phyloP scores from a whole-genome alignment of 2,329 filamentous ascomycete genomes.

The Aaosphaeria arxii region DNA sequence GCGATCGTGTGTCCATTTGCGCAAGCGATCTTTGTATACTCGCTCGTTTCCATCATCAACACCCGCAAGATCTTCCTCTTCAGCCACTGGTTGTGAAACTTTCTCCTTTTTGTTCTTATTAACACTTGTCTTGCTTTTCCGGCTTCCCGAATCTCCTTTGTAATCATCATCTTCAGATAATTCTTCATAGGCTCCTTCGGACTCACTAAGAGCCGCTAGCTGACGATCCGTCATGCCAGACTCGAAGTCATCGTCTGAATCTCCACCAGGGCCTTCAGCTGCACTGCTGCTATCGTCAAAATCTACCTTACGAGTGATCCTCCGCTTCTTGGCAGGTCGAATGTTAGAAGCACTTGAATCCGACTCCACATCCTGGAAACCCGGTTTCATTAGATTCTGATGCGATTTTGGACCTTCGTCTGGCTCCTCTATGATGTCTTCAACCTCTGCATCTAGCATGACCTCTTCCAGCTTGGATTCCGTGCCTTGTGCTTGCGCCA shows the following conservation, averaged over 20 bases:
- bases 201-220: slow-evolving; percentile 38
- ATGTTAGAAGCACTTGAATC: slow-evolving; percentile 25
- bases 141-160: slow-evolving; percentile 35
- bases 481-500: slow-evolving; percentile 63
- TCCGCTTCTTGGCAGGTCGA: slow-evolving; percentile 41
- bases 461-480: slow-evolving; percentile 72
- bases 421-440: slow-evolving; percentile 50
- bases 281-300: slow-evolving; percentile 17
- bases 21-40: slow-evolving; percentile 72
- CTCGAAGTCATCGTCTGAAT: slow-evolving; percentile 42
- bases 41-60: slow-evolving; percentile 88
- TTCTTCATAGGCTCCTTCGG: slow-evolving; percentile 33
- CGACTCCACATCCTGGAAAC: slow-evolving; percentile 38
- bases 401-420: slow-evolving; percentile 42
- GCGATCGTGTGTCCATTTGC: slow-evolving; percentile 69
- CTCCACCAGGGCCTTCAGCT: slow-evolving; percentile 21
- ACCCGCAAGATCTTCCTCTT: slow-evolving; percentile 55
- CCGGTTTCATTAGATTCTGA: slow-evolving; percentile 48
- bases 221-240: slow-evolving; percentile 40
- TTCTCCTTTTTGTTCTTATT: slow-evolving; percentile 16
- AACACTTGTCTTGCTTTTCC: slow-evolving; percentile 37
- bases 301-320: slow-evolving; percentile 18
- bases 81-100: slow-evolving; percentile 14
- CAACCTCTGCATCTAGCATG: slow-evolving; percentile 78
- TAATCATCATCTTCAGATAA: slow-evolving; percentile 38